A percentile compares a stretch with the other conserved stretches of the same genome.
phyloP scores from a whole-genome alignment of 2,329 filamentous ascomycete genomes.

The Saccharata proteae region DNA sequence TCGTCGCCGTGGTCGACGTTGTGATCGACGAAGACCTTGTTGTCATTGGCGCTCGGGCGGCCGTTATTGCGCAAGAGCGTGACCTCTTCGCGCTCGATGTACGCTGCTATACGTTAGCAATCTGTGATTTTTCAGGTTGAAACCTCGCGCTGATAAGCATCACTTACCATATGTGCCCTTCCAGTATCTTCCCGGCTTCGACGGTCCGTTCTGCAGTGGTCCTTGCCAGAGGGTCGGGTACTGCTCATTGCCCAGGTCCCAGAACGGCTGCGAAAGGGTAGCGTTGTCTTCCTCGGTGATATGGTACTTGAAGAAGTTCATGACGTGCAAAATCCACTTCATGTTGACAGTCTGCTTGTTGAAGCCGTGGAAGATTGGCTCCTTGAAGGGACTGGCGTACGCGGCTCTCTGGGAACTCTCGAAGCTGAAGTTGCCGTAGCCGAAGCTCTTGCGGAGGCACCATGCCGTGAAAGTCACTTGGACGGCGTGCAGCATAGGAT shows the following conservation, averaged over 20 bases:
- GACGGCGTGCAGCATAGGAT: background rate
- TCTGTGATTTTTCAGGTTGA: slow-evolving; percentile 8
- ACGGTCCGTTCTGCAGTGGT: slow-evolving; percentile 21
- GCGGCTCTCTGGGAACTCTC: slow-evolving; percentile 33
- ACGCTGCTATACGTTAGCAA: slow-evolving; percentile 19
- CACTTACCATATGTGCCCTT: slow-evolving; percentile 37
- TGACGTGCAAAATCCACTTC: slow-evolving; percentile 33
- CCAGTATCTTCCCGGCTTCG: slow-evolving; percentile 33
- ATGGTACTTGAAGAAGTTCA: slow-evolving; percentile 44
- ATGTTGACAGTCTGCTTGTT: slow-evolving; percentile 30
- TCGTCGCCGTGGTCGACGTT: slow-evolving; percentile 18
- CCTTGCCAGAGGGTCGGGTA: slow-evolving; percentile 32
- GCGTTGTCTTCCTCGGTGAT: slow-evolving; percentile 27
- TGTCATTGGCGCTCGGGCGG: no score
- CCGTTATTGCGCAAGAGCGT: slow-evolving; percentile 12
- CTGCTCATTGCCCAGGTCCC: slow-evolving; percentile 22
- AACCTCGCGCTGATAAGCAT: no score
- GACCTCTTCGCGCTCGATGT: slow-evolving; percentile 21
- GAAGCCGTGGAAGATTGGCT: slow-evolving; percentile 30
- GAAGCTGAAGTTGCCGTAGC: slow-evolving; percentile 24
- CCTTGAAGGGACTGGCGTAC: slow-evolving; percentile 22
- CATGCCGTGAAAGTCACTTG: background rate
- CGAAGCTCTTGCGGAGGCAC: slow-evolving; percentile 7
- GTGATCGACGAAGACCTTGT: slow-evolving; percentile 14
- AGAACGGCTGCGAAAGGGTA: slow-evolving; percentile 25